A percentile compares a stretch with the other conserved stretches of the same genome.
Conservation (phyloP, 768 basidiomycete genomes). For the Lactarius hatsudake region DNA sequence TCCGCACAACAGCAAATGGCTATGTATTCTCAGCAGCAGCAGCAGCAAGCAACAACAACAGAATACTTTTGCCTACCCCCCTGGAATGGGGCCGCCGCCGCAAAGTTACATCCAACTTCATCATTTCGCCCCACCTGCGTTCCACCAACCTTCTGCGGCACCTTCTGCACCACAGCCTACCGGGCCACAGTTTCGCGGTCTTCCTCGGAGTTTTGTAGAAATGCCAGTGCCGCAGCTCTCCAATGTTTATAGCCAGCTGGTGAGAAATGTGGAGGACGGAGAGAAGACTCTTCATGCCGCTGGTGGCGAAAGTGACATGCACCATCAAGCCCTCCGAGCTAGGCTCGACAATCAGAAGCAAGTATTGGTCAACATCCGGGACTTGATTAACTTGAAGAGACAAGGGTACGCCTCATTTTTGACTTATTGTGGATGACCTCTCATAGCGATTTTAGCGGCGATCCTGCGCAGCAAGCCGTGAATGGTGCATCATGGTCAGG, state of each 20-base stretch:
- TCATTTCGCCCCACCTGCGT: not conserved
- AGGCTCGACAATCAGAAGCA: constrained; percentile 8
- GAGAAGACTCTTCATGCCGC: constrained; percentile 4
- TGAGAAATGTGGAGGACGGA: not conserved
- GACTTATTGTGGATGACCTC: not conserved
- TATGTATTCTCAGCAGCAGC: constrained; percentile 7
- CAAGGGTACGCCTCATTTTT: not conserved
- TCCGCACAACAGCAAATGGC: constrained; percentile 10
- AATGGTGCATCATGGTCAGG: constrained; percentile 6
- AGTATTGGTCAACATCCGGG: not conserved
- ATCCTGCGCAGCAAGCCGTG: constrained; percentile 8
- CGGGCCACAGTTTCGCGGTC: not conserved
- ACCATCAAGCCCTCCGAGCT: not conserved
- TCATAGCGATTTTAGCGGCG: constrained; percentile 4
- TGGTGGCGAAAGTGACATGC: not conserved
- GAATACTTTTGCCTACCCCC: not conserved
- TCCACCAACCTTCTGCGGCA: constrained; percentile 3
- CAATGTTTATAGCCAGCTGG: not conserved
- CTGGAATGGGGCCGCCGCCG: constrained; percentile 7
- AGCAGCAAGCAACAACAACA: not conserved
- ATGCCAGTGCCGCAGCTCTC: constrained; percentile 1
- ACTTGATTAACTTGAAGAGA: constrained; percentile 3
- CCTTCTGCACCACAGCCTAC: constrained; percentile 6
- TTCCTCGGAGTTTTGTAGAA: not conserved
- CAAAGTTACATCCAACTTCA: constrained; percentile 10